phyloP scores from a whole-genome alignment of 1,284 basidiomycete species.

The Irpex lacteus region DNA sequence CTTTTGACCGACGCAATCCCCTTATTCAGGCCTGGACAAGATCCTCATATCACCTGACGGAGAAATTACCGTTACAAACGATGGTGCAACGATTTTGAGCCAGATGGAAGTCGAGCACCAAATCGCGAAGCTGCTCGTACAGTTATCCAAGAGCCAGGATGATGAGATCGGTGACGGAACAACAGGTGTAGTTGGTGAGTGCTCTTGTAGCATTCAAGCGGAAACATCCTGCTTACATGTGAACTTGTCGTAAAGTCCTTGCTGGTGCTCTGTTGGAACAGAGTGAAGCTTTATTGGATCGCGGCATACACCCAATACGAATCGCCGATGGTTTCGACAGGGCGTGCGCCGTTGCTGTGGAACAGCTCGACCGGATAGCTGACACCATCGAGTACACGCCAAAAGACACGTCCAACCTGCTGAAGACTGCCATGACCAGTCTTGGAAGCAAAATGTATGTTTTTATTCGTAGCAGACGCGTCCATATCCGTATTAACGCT shows the following conservation, averaged over 20 bases:
- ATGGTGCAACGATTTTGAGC: slow-evolving; percentile 93
- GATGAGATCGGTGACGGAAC: slow-evolving; percentile 99
- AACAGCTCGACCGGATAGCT: slow-evolving; percentile 90
- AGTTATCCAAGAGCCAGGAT: slow-evolving; percentile 96
- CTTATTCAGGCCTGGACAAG: slow-evolving; percentile 85
- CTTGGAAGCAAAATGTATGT: slow-evolving; percentile 95
- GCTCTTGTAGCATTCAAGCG: slow-evolving; percentile 4
- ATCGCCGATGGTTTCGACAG: slow-evolving; percentile 98
- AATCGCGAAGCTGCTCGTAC: slow-evolving; percentile 96
- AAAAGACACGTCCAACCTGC: slow-evolving; percentile 80
- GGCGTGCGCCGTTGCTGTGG: slow-evolving; percentile 87
- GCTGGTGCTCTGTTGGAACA: slow-evolving; percentile 95
- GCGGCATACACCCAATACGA: slow-evolving; percentile 97
- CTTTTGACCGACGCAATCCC: neutral
- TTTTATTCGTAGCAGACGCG: slow-evolving; percentile 12
- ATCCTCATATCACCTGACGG: slow-evolving; percentile 98
- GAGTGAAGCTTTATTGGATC: slow-evolving; percentile 88
- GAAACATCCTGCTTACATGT: neutral
- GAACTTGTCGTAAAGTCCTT: slow-evolving; percentile 64
- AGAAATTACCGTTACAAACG: slow-evolving; percentile 98
- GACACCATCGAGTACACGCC: slow-evolving; percentile 86
- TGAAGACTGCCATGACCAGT: slow-evolving; percentile 95
- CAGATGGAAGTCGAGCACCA: slow-evolving; percentile 99
- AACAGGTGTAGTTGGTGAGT: slow-evolving; percentile 95
- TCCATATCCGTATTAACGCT: neutral